Evolutionary conservation across 352 stramenopile genomes (phyloP), one percentile per base, ranked within the genome.

Genomic region (Pythium phragmiticola): DNA sequence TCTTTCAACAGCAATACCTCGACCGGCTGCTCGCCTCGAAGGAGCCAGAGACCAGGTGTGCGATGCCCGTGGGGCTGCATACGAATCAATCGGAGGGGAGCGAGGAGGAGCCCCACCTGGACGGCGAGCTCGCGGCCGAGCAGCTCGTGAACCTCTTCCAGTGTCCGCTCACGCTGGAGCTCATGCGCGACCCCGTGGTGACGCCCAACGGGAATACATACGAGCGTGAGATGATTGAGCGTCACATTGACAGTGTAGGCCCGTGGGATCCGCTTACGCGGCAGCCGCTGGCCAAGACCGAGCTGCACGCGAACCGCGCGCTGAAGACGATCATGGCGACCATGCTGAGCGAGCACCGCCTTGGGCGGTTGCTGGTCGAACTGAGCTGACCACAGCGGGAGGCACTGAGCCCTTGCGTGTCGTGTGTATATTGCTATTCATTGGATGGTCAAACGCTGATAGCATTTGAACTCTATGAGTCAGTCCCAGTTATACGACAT

Each of bases 121-220:
- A 42, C 37, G 37, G 11, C 14, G 37, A 42, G 37, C 9, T 17
- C 14, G 37, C 2, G 37, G 37, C 37, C 3, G 37, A 42, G 37
- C 37, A 42, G 9, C 37, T 42, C 2, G 37, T 16, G 37, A 42
- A 42, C 14, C 54, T 84, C 12, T 89, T 84, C 46, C 74, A 80
- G 28, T 89, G 80, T 30, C 80, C 80, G 5, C 42, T 89, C 58
- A 84, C 74, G 28, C 65, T 89, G 46, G 78, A 89, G 52, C 30
- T 86, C 13, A 87, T 89, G 80, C 67, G 82, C 26, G 77, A 89
- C 51, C 80, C 80, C 6, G 80, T 89, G 3, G 83, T 80, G 28
- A 89, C 78, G 9, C 78, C 80, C 3, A 77, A 75, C 12, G 80
- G 78, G 39, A 77, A 84, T 61, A 84, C 80, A 37, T 89, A 87